phyloP scores from a whole-genome alignment of 768 basidiomycete species.

The Hydnomerulius pinastri region DNA sequence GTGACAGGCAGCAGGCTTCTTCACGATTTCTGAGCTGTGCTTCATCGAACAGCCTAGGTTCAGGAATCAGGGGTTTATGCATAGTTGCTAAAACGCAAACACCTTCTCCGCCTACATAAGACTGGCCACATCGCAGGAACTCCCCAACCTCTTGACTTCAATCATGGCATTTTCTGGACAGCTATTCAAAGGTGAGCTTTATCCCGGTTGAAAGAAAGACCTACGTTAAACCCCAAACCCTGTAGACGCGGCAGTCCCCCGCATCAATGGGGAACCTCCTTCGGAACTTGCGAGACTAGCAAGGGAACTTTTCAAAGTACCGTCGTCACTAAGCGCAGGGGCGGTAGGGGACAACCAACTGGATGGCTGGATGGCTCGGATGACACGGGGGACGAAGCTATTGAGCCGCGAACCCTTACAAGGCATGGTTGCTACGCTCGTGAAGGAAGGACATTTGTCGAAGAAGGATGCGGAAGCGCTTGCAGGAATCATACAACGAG shows the following conservation, averaged over 20 bases:
- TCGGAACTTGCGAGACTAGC: not conserved
- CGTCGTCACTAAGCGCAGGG: not conserved
- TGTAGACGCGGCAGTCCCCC: not conserved
- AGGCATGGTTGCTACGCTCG: not conserved
- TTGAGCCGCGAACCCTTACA: not conserved
- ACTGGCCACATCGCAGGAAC: no score
- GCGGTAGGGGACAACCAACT: not conserved
- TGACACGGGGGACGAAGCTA: not conserved
- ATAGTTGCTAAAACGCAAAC: no score
- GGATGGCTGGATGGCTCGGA: not conserved
- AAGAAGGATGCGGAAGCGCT: conserved; percentile 45
- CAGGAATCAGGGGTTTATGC: no score
- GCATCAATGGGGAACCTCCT: not conserved
- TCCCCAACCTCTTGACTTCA: no score
- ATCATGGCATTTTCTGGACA: no score
- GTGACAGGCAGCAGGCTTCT: no score
- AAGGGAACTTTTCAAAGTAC: not conserved
- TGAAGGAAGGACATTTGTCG: not conserved
- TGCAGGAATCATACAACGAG: conserved; percentile 31
- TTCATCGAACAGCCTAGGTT: no score
- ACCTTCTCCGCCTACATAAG: no score
- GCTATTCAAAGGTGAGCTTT: no score
- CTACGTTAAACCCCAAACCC: no score
- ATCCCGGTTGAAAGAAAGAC: no score
- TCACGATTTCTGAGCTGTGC: no score